Evolutionary conservation across 352 stramenopile genomes (phyloP).

Genomic region (Phytopythium litorale): DNA sequence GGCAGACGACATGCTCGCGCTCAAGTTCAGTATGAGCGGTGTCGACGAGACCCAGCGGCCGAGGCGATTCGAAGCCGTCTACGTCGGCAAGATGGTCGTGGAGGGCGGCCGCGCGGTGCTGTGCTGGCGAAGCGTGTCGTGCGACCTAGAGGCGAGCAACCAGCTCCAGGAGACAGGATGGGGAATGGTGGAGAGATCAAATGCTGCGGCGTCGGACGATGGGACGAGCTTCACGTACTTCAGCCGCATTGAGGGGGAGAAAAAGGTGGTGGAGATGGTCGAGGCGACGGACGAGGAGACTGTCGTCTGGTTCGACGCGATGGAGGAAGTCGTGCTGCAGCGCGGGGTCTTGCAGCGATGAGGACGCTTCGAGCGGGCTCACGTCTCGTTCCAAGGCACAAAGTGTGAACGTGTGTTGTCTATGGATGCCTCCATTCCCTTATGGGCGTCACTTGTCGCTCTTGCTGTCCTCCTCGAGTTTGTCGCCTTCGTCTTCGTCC

Average conservation of each 20-base stretch:
- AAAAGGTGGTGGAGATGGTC: background rate
- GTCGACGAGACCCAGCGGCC: background rate
- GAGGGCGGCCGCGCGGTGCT: background rate
- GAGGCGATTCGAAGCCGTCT: background rate
- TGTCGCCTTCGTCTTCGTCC: slow-evolving; percentile 8
- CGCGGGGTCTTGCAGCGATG: background rate
- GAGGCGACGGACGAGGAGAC: background rate
- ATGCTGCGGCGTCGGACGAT: background rate
- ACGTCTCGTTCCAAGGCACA: too few species aligned
- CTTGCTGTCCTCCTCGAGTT: background rate
- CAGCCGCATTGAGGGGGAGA: background rate
- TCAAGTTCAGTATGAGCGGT: background rate
- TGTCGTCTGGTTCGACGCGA: background rate
- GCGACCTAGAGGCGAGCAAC: background rate
- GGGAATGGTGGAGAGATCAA: background rate
- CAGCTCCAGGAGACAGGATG: background rate
- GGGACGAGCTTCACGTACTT: slow-evolving; percentile 2
- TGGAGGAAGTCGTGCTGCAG: background rate
- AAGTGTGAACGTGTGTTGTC: background rate
- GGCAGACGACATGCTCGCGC: background rate
- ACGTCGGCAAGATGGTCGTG: slow-evolving; percentile 2
- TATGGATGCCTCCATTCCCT: background rate
- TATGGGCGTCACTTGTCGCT: background rate
- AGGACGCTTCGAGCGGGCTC: too few species aligned
- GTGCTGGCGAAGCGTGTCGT: background rate